phyloP scores from a whole-genome alignment of 2,329 filamentous ascomycete species.

The Verticillium klebahnii region DNA sequence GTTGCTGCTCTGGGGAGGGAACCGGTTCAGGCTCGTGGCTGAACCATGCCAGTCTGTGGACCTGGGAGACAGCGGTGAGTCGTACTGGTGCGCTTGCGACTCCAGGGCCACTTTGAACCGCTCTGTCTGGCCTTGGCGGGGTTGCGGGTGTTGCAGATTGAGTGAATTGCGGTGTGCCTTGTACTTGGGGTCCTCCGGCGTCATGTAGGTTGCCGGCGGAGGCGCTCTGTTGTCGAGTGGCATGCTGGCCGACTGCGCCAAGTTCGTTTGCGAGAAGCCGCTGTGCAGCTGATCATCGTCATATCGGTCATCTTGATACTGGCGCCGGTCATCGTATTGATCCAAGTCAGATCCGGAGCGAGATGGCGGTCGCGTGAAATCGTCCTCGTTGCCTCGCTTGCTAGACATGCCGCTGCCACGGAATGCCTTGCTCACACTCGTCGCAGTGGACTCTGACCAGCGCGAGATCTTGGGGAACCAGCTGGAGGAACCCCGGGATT shows the following conservation, averaged over 20 bases:
- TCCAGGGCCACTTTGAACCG: slow-evolving; percentile 72
- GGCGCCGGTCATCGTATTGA: slow-evolving; percentile 56
- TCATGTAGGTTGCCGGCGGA: slow-evolving; percentile 50
- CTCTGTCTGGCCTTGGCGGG: slow-evolving; percentile 67
- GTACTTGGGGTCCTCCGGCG: slow-evolving; percentile 70
- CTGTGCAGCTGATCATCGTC: slow-evolving; percentile 57
- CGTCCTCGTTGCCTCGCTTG: slow-evolving; percentile 58
- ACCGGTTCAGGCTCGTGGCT: slow-evolving; percentile 52
- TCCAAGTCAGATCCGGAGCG: slow-evolving; percentile 73
- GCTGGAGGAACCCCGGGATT: slow-evolving; percentile 73
- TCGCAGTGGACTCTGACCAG: slow-evolving; percentile 95
- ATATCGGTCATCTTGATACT: slow-evolving; percentile 48
- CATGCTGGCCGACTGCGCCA: slow-evolving; percentile 23
- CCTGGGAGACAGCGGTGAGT: slow-evolving; percentile 53
- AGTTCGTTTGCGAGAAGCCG: slow-evolving; percentile 50
- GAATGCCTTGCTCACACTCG: slow-evolving; percentile 76
- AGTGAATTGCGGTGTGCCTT: slow-evolving; percentile 76
- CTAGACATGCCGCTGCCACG: slow-evolving; percentile 57
- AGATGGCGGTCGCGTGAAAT: slow-evolving; percentile 57
- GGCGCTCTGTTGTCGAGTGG: slow-evolving; percentile 15
- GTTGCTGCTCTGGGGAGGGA: slow-evolving; percentile 39
- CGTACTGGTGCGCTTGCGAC: slow-evolving; percentile 65
- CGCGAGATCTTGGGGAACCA: slow-evolving; percentile 90
- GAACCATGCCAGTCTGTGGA: slow-evolving; percentile 62
- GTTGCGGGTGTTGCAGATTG: slow-evolving; percentile 76